Conservation (phyloP, 495 filamentous ascomycete species). For the Platismatia glauca region DNA sequence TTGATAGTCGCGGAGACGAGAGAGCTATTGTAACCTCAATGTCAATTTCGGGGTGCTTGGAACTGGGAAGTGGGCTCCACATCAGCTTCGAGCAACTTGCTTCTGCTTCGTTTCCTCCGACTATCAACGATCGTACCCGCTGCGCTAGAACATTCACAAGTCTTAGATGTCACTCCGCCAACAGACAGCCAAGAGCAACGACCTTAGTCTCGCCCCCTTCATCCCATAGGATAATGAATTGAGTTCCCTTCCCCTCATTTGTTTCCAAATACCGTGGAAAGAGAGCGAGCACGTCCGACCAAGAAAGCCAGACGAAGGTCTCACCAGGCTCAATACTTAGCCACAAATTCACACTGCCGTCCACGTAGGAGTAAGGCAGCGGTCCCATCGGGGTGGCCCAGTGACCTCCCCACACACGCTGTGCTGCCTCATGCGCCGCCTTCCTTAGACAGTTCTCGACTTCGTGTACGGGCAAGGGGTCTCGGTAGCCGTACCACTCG, state of each 20-base stretch:
- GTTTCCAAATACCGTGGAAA: not conserved
- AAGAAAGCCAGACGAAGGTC: not conserved
- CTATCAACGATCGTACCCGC: not conserved
- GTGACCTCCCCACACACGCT: not conserved
- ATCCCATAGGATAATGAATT: not conserved
- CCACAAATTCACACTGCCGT: not conserved
- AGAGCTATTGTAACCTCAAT: not conserved
- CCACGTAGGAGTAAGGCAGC: not conserved
- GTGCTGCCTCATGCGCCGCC: not conserved
- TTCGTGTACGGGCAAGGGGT: not conserved
- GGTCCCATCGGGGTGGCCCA: not conserved
- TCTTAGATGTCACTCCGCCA: not conserved
- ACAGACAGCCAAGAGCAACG: not conserved
- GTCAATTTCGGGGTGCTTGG: not conserved
- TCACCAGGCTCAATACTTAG: not conserved
- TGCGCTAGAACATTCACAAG: too few relatives aligned
- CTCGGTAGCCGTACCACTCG: not conserved
- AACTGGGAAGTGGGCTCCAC: not conserved
- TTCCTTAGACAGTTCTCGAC: not conserved
- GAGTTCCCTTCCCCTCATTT: not conserved
- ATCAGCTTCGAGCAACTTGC: not conserved
- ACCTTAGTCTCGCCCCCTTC: not conserved
- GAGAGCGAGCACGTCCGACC: not conserved
- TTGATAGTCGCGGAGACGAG: not conserved
- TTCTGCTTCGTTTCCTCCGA: not conserved